phyloP scores from a whole-genome alignment of 768 basidiomycete species.

The Russula compacta region DNA sequence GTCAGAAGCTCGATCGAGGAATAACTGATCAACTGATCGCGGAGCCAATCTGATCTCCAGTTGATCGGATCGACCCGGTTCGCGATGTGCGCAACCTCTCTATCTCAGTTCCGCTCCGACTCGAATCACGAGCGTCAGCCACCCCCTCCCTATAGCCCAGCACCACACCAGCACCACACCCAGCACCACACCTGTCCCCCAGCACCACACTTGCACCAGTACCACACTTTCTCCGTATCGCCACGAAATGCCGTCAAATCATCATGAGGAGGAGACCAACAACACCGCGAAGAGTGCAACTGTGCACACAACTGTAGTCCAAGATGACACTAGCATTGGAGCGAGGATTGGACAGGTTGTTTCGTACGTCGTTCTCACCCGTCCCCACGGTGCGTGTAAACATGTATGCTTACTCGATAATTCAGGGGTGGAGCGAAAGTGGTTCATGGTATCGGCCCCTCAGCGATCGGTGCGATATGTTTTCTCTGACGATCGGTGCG shows the following conservation, averaged over 20 bases:
- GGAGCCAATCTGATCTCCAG: too few species aligned
- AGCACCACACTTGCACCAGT: not conserved
- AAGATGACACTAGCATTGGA: not conserved
- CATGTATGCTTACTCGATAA: not conserved
- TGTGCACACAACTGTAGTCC: not conserved
- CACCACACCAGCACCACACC: too few species aligned
- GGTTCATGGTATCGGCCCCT: slow-evolving; percentile 1
- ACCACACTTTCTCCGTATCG: too few species aligned
- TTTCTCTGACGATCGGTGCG: not conserved
- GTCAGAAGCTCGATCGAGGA: too few species aligned
- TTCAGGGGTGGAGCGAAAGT: slow-evolving; percentile 1
- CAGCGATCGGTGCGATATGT: not conserved
- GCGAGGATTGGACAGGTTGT: not conserved
- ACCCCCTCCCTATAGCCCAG: too few species aligned
- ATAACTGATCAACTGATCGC: too few species aligned
- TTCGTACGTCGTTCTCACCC: not conserved
- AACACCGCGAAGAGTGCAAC: not conserved
- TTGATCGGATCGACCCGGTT: too few species aligned
- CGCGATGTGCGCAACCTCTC: too few species aligned
- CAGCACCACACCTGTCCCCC: not conserved
- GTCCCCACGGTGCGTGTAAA: too few species aligned
- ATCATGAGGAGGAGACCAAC: not conserved
- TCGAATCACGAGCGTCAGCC: too few species aligned
- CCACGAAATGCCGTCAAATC: slow-evolving; percentile 2
- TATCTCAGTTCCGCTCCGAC: too few species aligned